Evolutionary conservation across 2,329 filamentous ascomycete species (phyloP), one percentile per base, ranked within the genome.

Genomic region (Pseudogymnoascus sp.): DNA sequence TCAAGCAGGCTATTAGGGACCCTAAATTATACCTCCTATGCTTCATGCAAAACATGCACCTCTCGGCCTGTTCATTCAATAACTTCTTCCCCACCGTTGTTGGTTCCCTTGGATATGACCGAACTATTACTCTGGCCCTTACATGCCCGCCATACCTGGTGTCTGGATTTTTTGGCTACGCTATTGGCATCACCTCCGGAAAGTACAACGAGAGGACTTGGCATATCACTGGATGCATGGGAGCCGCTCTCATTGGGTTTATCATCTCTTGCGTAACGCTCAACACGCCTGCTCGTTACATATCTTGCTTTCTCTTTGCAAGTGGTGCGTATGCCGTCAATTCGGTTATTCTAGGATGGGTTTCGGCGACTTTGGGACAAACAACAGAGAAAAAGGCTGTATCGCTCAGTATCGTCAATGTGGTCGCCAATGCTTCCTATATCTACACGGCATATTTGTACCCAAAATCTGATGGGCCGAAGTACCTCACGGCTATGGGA

Each of bases 21-120:
- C 65, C 65, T 7, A 72, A 74, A 43, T 67, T 79, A 8, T 79
- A 76, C 68, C 68, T 79, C 6, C 72, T 80, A 53, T 71, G 70
- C 5, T 73, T 79, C 65, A 78, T 81, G 68, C 78, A 81, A 65
- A 79, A 81, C 67, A 73, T 77, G 67, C 77, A 79, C 68, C 68
- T 79, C 53, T 75, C 75, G 6, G 77, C 77, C 22, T 76, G 76
- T 43, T 74, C 73, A 1, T 80, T 79, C 71, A 76, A 78, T 67
- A 77, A 72, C 70, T 76, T 76, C 70, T 77, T 80, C 65, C 76
- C 76, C 0, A 77, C 77, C 1, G 77, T 79, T 1, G 77, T 82
- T 40, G 70, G 76, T 38, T 78, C 77, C 1, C 75, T 81, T 40
- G 78, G 77, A 0, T 81, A 79, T 69, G 72, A 70, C 35, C 72